Evolutionary conservation across 192 early-diverging fungal genomes (phyloP), one percentile per base, ranked within the genome.

Genomic region (Coemansia sp.): DNA sequence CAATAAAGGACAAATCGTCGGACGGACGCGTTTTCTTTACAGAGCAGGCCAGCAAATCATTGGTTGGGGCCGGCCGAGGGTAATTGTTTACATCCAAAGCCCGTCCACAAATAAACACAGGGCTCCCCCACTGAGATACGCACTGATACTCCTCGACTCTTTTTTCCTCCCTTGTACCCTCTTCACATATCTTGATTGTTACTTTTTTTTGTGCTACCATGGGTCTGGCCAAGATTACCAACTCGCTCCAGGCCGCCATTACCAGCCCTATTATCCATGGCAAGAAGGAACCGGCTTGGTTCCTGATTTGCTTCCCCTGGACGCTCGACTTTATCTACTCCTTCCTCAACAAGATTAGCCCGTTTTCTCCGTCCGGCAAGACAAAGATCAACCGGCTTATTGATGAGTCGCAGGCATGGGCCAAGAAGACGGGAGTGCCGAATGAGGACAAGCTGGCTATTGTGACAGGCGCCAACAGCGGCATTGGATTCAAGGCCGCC

Each of bases 391-490:
- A 68, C 37, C 58, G 54, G 20, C 43, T 57, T 0, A 12, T 68
- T 0, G 23, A 56, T 38, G 51, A 68, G 7, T 21, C 52, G 23
- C 53, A 48, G 16, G n/a, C 36, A 3, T 36, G 36, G 47, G 28
- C n/a, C n/a, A n/a, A n/a, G n/a, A 52, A n/a, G n/a, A n/a, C n/a
- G n/a, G n/a, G n/a, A n/a, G n/a, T n/a, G 6, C 30, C 33, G 25
- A 55, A 67, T 25, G 67, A 63, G 46, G 10, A 51, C 1, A 59
- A 59, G 44, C 35, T 64, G 27, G 67, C 67, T 6, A 42, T 71
- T 10, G 60, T 71, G 16, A 71, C 67, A n/a, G 82, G 82, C 7
- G 82, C 80, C 20, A 82, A 84, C 54, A 41, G 61, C 23, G 82
- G 82, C 10, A 72, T 82, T 13, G 82, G 82, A 7, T 77, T 54